Evolutionary conservation across 129 eudicot species (phyloP).

Genomic region (Pseudognaphalium luteoalbum): DNA sequence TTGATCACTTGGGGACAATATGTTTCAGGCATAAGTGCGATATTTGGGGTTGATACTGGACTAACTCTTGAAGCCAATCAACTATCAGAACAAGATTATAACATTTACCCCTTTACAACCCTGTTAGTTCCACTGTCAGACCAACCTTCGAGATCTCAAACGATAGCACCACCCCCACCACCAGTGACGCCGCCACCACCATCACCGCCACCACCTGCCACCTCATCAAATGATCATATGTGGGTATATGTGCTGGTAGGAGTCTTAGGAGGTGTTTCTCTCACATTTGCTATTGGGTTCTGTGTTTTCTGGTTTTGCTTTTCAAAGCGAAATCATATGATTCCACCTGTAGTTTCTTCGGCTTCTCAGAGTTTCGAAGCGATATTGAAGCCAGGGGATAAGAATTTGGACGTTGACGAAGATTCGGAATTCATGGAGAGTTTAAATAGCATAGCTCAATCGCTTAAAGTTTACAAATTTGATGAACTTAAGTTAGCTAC

Average conservation of each 20-base stretch:
- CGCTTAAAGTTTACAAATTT: constrained; percentile 60
- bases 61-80: constrained; percentile 60
- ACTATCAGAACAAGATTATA: constrained; percentile 41
- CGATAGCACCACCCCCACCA: constrained; percentile 52
- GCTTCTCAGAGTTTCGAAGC: constrained; percentile 64
- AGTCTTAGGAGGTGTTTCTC: constrained; percentile 53
- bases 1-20: constrained; percentile 42
- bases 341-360: constrained; percentile 26
- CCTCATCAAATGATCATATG: constrained; percentile 40
- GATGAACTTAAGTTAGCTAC: constrained; percentile 72
- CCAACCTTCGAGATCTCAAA: constrained; percentile 51
- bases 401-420: constrained; percentile 47
- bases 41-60: constrained; percentile 46
- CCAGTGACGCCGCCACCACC: constrained; percentile 46
- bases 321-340: constrained; percentile 28
- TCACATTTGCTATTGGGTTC: constrained; percentile 34
- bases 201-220: constrained; percentile 30
- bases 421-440: constrained; percentile 54
- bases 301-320: constrained; percentile 45
- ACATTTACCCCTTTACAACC: constrained; percentile 63
- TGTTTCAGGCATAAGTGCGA: constrained; percentile 44
- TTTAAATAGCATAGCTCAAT: constrained; percentile 64
- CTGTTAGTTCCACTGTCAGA: constrained; percentile 60
- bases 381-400: constrained; percentile 44
- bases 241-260: constrained; percentile 61